Base-by-base conservation (phyloP, 805 yeast genomes). In the Priceomyces haplophilus region DNA sequence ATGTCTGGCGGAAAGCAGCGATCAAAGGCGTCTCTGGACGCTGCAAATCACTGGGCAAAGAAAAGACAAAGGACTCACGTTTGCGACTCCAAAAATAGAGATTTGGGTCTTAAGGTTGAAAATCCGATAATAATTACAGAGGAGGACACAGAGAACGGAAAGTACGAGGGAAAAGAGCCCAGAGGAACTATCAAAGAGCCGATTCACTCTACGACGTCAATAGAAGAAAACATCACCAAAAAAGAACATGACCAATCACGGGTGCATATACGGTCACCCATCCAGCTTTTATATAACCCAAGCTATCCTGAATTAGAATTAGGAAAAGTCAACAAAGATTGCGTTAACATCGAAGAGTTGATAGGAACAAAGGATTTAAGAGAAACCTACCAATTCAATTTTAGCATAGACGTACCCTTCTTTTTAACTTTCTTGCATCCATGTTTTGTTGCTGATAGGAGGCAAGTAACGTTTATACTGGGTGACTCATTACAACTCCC, bases 361-460 rank as follows among this genome's bases (percentile, higher is more conserved):
- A 42, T 69, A 6, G 69, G 73, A 4, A 56, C 62, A 8, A 34
- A 49, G 4, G 62, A 64, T 7, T 47, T 79, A 15, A 36, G 36
- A 7, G 62, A 59, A 37, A 62, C 76, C 0, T 68, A 63, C 43
- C 70, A 79, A 27, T 78, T 79, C 59, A 77, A 78, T 48, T 79
- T 65, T 50, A 73, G 64, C 35, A 69, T 68, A 12, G 74, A 76
- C 5, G 48, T 77, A 37, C 68, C 65, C 25, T 61, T 64, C 34
- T 50, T 78, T 11, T 50, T 74, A 2, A 50, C 58, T 0, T 62
- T 58, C 29, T 46, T 68, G 10, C 65, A 63, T 46, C 60, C 58
- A 4, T 45, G 48, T 11, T 53, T 65, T 21, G 34, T 46, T 1
- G 31, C 37, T 2, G 36, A 53, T 1, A 41, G 40, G 29, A 47